phyloP scores from a whole-genome alignment of 345 rosid species.

The Psidium guajava region DNA sequence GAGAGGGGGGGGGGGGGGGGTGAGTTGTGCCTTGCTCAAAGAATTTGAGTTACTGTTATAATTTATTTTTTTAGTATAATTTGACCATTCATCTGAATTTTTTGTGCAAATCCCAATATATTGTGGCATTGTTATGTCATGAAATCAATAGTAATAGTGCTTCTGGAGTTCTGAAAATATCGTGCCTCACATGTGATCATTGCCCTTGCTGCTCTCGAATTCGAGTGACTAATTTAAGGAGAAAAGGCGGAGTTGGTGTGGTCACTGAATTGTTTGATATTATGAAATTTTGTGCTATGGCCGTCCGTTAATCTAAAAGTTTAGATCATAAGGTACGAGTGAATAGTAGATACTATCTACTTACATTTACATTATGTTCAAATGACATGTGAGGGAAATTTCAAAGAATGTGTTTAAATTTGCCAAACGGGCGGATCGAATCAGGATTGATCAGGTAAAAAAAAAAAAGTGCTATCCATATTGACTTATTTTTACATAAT shows the following conservation, averaged over 20 bases:
- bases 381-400: not conserved
- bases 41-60: not conserved
- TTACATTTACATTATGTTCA: too few species aligned
- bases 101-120: not conserved
- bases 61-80: not conserved
- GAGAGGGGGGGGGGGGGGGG: not conserved
- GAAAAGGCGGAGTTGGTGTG: not conserved
- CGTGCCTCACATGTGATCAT: not conserved
- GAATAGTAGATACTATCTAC: not conserved
- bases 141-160: not conserved
- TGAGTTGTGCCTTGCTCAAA: not conserved
- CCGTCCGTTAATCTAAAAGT: not conserved
- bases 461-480: not conserved
- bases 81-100: not conserved
- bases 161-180: not conserved
- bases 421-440: rapidly evolving
- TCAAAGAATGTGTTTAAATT: not conserved
- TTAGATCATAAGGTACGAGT: not conserved
- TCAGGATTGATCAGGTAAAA: not conserved
- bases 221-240: not conserved
- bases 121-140: not conserved
- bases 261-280: not conserved
- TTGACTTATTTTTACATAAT: not conserved
- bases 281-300: not conserved
- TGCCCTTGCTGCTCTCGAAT: not conserved